These are phyloP conservation scores for Lithocarpus polystachyus DNA, from an alignment of 306 rosid species.

Conservation along the genomic window DNA sequence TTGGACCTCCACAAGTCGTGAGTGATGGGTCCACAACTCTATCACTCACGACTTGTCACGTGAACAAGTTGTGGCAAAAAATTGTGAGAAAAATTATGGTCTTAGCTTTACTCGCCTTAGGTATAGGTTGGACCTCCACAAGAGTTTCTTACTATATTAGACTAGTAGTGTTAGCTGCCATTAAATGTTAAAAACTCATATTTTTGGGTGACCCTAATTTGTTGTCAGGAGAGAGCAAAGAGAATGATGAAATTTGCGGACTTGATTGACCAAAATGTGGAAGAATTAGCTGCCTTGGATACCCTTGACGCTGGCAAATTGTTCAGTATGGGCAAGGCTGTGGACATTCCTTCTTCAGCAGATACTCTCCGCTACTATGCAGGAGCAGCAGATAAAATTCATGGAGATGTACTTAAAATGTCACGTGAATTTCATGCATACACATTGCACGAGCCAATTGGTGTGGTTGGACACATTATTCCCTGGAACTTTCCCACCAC, in stretches of 20 bases:
- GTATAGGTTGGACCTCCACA: no score
- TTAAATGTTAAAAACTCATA: no score
- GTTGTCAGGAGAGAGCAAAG: conserved; percentile 54
- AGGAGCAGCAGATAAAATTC: conserved; percentile 89
- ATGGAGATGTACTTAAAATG: conserved; percentile 66
- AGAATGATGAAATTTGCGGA: conserved; percentile 66
- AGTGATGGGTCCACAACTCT: no score
- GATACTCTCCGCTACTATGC: conserved; percentile 61
- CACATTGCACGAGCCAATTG: conserved; percentile 73
- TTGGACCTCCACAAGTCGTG: no score
- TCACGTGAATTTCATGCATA: conserved; percentile 47
- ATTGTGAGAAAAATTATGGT: no score
- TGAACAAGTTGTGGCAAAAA: no score
- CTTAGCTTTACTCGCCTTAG: no score
- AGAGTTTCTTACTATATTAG: no score
- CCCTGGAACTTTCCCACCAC: conserved; percentile 82
- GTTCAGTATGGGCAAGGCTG: conserved; percentile 30
- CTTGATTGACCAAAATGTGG: conserved; percentile 50
- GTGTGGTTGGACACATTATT: conserved; percentile 79
- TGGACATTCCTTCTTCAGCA: conserved; percentile 54
- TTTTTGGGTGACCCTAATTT: background rate
- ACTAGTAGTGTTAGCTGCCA: no score
- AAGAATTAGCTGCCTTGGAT: conserved; percentile 73
- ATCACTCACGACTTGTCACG: no score
- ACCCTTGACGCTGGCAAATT: conserved; percentile 69